Conservation (phyloP, 305 asterid species). For the Stenogyne calaminthoides region DNA sequence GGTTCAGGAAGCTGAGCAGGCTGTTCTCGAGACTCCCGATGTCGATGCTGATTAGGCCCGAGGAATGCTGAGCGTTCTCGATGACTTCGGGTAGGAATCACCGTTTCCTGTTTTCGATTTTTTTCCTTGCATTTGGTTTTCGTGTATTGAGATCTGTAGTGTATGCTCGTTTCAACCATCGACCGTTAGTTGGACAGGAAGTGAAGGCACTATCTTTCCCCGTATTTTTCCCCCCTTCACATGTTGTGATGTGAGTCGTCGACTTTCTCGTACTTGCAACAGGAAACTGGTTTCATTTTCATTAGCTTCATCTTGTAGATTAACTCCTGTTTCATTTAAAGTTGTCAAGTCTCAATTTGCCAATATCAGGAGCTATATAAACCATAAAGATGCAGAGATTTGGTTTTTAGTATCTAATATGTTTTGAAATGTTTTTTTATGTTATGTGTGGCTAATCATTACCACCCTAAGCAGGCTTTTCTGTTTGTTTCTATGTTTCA, state of each 20-base stretch:
- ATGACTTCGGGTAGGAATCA: constrained; percentile 22
- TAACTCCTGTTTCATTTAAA: not conserved
- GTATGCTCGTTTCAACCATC: constrained; percentile 2
- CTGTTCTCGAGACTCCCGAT: constrained; percentile 65
- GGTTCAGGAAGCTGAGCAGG: constrained; percentile 98
- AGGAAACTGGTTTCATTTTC: no score
- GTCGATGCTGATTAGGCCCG: constrained; percentile 49
- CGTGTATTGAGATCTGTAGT: constrained; percentile 30
- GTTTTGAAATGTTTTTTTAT: no score
- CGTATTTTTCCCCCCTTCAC: not conserved
- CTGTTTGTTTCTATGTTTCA: not conserved
- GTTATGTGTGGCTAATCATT: not conserved
- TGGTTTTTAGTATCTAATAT: no score
- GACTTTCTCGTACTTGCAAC: not conserved
- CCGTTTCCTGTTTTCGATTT: not conserved
- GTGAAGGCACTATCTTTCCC: not conserved
- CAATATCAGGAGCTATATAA: no score
- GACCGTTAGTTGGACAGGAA: not conserved
- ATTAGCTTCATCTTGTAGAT: not conserved
- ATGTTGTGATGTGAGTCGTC: not conserved
- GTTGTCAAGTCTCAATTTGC: no score
- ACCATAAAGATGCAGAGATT: no score
- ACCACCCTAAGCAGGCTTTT: not conserved
- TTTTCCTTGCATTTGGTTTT: constrained; percentile 20
- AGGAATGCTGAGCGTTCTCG: not conserved